Evolutionary conservation across 176 grass and related monocot genomes (phyloP).

Genomic region (Musa schizocarpa): DNA sequence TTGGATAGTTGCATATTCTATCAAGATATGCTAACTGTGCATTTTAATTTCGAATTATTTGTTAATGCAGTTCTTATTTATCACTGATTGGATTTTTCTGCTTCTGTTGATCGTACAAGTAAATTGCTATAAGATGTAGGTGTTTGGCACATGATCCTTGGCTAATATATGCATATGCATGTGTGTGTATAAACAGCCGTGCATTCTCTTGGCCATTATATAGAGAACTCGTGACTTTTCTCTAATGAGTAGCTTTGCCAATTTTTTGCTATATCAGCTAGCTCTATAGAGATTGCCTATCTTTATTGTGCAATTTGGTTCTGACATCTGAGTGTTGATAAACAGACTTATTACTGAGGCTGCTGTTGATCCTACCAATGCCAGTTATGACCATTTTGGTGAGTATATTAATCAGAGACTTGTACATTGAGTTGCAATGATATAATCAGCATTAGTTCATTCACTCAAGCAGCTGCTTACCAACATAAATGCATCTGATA

Average conservation of each 20-base stretch:
- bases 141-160: not conserved
- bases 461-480: too few species aligned
- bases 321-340: not conserved
- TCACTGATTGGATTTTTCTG: not conserved
- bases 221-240: not conserved
- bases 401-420: slow-evolving; percentile 24
- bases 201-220: too few species aligned
- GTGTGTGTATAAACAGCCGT: too few species aligned
- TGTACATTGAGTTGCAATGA: too few species aligned
- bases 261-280: not conserved
- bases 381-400: slow-evolving; percentile 67
- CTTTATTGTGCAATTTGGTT: not conserved
- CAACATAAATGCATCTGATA: not conserved
- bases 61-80: not conserved
- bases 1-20: too few species aligned
- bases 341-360: slow-evolving; percentile 64
- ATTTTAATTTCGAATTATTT: too few species aligned
- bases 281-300: not conserved
- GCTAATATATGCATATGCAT: too few species aligned
- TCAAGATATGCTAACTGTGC: too few species aligned
- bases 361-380: slow-evolving; percentile 52
- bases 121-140: too few species aligned
- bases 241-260: not conserved
- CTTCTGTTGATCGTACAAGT: not conserved
- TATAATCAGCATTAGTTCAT: not conserved